Evolutionary conservation across 345 rosid species (phyloP).

Genomic region (Melaleuca alternifolia): DNA sequence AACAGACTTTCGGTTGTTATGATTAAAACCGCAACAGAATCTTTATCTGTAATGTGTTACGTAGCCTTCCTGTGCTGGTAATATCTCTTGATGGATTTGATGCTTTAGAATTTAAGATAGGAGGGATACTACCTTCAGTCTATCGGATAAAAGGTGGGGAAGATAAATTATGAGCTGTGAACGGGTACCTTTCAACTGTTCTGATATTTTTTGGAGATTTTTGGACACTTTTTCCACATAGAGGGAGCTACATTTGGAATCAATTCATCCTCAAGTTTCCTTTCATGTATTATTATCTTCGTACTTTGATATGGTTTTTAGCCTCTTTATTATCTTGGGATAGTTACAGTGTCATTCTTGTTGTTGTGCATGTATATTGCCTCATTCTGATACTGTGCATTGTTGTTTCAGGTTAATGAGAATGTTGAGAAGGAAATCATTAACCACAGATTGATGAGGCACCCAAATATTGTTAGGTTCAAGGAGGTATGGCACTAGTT

Average conservation of each 20-base stretch:
- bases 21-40: neutral
- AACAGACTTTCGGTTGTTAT: neutral
- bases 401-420: constrained; percentile 67
- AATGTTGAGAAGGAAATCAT: constrained; percentile 93
- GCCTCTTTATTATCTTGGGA: neutral
- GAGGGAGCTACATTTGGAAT: neutral
- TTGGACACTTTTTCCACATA: neutral
- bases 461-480: constrained; percentile 88
- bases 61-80: neutral
- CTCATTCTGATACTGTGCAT: neutral
- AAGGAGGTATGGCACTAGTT: constrained; percentile 53
- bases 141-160: neutral
- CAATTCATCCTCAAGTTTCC: neutral
- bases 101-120: neutral
- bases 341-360: neutral
- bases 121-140: neutral
- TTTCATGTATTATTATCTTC: neutral
- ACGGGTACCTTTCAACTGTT: neutral
- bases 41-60: neutral
- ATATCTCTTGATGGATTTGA: neutral
- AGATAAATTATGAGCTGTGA: neutral
- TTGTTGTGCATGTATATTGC: neutral
- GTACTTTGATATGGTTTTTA: neutral
- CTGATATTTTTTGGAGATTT: neutral
- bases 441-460: constrained; percentile 77